These are phyloP conservation scores for Penicillium verhagenii DNA, from an alignment of 495 filamentous ascomycete genomes.

Conservation along the genomic window DNA sequence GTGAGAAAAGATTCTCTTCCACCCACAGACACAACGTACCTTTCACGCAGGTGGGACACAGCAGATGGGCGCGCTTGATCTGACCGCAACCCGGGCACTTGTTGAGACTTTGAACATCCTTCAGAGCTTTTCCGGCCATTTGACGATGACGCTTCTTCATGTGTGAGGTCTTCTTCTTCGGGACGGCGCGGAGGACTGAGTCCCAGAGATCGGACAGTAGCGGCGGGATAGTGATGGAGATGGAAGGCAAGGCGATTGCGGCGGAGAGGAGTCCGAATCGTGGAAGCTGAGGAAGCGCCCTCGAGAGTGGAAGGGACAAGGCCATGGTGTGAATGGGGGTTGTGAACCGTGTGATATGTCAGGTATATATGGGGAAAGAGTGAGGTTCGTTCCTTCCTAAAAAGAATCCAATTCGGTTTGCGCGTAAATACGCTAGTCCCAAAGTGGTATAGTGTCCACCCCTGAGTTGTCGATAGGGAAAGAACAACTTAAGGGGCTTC, in stretches of 20 bases:
- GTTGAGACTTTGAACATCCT: constrained; percentile 82
- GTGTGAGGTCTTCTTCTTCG: constrained; percentile 98
- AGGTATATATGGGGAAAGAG: too few relatives aligned
- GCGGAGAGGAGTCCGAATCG: constrained; percentile 21
- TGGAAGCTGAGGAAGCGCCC: constrained; percentile 15
- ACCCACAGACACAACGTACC: constrained; percentile 41
- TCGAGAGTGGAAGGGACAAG: constrained; percentile 22
- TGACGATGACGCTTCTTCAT: constrained; percentile 91
- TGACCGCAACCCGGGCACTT: constrained; percentile 86
- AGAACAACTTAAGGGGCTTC: constrained; percentile 43
- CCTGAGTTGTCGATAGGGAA: constrained; percentile 37
- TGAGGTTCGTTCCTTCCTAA: too few relatives aligned
- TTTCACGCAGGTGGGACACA: constrained; percentile 82
- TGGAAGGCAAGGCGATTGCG: constrained; percentile 18
- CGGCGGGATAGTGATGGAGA: constrained; percentile 49
- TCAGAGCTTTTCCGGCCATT: constrained; percentile 89
- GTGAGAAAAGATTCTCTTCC: neutral
- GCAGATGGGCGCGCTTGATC: constrained; percentile 79
- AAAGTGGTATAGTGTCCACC: constrained; percentile 35
- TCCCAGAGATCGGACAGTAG: constrained; percentile 83
- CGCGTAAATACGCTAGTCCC: constrained; percentile 28
- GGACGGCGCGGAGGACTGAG: constrained; percentile 84
- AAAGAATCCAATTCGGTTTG: constrained; percentile 19
- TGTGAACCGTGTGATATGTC: neutral
- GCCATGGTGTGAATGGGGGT: neutral